Base-by-base conservation (phyloP, 2,329 filamentous ascomycete genomes). In the Calycina herbarum region DNA sequence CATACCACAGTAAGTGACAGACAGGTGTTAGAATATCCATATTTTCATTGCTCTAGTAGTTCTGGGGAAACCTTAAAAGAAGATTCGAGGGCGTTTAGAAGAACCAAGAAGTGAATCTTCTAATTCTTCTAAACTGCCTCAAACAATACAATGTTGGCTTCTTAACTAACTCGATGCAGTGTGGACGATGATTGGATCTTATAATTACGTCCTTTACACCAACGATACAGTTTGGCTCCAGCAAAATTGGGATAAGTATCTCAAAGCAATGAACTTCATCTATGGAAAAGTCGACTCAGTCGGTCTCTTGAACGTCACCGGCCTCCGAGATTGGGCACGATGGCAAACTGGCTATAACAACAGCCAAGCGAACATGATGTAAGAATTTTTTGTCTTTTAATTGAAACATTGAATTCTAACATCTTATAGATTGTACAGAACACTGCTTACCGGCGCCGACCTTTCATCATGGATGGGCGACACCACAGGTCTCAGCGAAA, bases 131-230 rank as follows among this genome's bases (percentile, higher is more conserved):
- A 29, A 29, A 29, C 27, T 29, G 1, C 27, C 27, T 29, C 27
- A 4, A 29, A 29, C 4, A 29, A 29, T 29, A 4, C 27, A 29
- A 29, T 29, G 27, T 29, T 29, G 4, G 27, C 27, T 29, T 29
- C 4, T 29, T 29, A 29, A 8, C 24, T 54, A 27, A 64, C 20
- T n/a, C n/a, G 5, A 15, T 24, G 3, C 24, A 63, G 61, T 86
- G 72, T 85, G 83, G 78, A 83, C 82, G 0, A 81, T 88, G 77
- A 83, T 88, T 57, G 84, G 85, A 10, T 83, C 82, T 6, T 85
- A 85, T 72, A 85, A 86, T 65, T 88, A 87, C 69, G 78, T 85
- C 51, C 77, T 87, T 1, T 87, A 82, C 69, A 83, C 82, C 1
- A 82, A 83, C 40, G 83, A 88, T 64, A 76, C 81, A 2, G 74